phyloP scores from a whole-genome alignment of 2,329 filamentous ascomycete genomes.

The Blastomyces percursus region DNA sequence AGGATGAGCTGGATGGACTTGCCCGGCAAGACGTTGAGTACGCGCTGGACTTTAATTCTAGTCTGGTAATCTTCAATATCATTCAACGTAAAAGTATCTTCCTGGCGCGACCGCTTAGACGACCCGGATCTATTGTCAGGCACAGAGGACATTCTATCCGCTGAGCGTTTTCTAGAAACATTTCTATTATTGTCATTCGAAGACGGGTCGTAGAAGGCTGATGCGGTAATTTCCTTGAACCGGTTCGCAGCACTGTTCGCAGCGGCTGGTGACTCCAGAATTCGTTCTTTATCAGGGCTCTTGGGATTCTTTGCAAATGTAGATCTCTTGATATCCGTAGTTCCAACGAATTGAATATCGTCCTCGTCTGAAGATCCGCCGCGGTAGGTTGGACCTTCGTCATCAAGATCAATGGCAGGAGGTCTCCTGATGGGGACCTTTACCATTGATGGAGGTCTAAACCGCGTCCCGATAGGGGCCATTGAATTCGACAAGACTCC shows the following conservation, averaged over 20 bases:
- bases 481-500: constrained; percentile 50
- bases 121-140: neutral
- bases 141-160: constrained; percentile 17
- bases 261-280: constrained; percentile 32
- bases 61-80: constrained; percentile 42
- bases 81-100: constrained; percentile 35
- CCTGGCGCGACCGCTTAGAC: constrained; percentile 24
- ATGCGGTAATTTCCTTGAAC: constrained; percentile 36
- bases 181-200: constrained; percentile 9
- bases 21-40: constrained; percentile 40
- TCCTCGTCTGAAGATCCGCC: constrained; percentile 56
- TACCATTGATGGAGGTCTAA: constrained; percentile 42
- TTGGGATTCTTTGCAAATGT: constrained; percentile 40
- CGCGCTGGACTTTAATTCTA: constrained; percentile 42
- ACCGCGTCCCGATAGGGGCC: constrained; percentile 65
- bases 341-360: constrained; percentile 34
- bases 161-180: constrained; percentile 27
- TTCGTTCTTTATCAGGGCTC: constrained; percentile 27
- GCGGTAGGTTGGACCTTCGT: constrained; percentile 46
- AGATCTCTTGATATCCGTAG: constrained; percentile 51
- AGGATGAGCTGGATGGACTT: constrained; percentile 39
- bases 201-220: constrained; percentile 33
- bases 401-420: constrained; percentile 40
- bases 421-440: constrained; percentile 31
- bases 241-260: constrained; percentile 20